Evolutionary conservation across 2,329 filamentous ascomycete species (phyloP), one percentile per base, ranked within the genome.

Genomic region (Cadophora sp.): DNA sequence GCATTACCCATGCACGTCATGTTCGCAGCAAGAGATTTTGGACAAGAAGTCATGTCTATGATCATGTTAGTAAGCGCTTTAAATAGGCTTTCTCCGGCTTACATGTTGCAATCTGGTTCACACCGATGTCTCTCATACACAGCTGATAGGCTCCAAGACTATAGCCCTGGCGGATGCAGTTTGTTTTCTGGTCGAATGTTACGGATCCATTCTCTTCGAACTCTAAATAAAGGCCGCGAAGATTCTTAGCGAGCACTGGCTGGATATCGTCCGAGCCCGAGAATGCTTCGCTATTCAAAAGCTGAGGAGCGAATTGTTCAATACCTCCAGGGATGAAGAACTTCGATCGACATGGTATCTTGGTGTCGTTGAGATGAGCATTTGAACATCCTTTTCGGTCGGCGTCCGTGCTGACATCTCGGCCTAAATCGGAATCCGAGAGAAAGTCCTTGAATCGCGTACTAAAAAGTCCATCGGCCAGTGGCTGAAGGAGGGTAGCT

Each of bases 271-370:
- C 27, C 5, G 11, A 29, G n/a, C 43, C 31, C 5, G 61, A 34
- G 48, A 63, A 63, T 22, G 6, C 19, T 3, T 31, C 12, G 5
- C n/a, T 31, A 24, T 26, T 46, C 3, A 63, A 34, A 34, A 53
- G 19, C 14, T 34, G 43, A n/a, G 61, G 61, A 1, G 61, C 61
- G 16, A 63, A 63, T 9, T 63, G 61, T 37, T 63, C 61, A 26
- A 63, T 63, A 16, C 61, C 61, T n/a, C 61, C 61, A 31, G 61
- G 43, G 11, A 63, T 24, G 24, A 63, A 63, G 16, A 51, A 63
- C 9, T 37, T 48, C 12, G 61, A 48, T 3, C 31, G 61, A 40
- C 61, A 63, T 8, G 31, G 1, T 19, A 34, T 22, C n/a, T 34
- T 34, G 1, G 61, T 34, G 22, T 63, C 22, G 19, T 53, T 53